Percentiles rank a stretch among this genome's conserved stretches.
Evolutionary conservation across 2,329 filamentous ascomycete genomes (phyloP).

Genomic region (Trichoderma koningiopsis): DNA sequence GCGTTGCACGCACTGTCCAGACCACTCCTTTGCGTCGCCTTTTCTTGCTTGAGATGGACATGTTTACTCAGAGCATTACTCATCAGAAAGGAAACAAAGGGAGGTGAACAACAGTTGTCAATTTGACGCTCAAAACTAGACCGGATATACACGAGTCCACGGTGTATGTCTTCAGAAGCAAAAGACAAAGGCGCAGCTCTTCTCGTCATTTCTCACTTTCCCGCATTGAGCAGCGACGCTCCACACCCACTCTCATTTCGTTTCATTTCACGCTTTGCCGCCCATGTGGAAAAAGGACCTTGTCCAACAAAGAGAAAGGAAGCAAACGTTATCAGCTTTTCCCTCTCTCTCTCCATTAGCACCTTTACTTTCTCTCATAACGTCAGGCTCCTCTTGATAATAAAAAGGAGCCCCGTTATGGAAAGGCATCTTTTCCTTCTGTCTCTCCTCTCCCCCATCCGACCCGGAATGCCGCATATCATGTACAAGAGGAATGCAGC

Average conservation of each 20-base stretch:
- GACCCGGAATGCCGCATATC: background rate
- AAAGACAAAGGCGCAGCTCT: background rate
- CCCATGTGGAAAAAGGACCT: too few species aligned
- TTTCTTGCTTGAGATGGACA: background rate
- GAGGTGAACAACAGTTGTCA: background rate
- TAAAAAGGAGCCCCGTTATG: too few species aligned
- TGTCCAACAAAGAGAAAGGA: background rate
- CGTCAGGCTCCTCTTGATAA: background rate
- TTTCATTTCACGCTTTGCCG: background rate
- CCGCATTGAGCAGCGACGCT: background rate
- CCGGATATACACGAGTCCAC: background rate
- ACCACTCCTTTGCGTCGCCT: background rate
- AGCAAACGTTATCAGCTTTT: background rate
- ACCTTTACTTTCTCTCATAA: background rate
- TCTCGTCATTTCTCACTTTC: background rate
- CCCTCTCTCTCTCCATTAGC: background rate
- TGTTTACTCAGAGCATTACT: background rate
- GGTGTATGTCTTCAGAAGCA: background rate
- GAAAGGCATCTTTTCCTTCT: background rate
- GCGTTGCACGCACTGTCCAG: background rate
- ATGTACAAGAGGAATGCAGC: background rate
- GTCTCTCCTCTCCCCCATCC: background rate
- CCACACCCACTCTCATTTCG: background rate
- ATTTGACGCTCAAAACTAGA: background rate
- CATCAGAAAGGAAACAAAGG: background rate